A percentile compares a stretch with the other conserved stretches of the same genome.
phyloP scores from a whole-genome alignment of 495 filamentous ascomycete species.

The Tuber borchii region DNA sequence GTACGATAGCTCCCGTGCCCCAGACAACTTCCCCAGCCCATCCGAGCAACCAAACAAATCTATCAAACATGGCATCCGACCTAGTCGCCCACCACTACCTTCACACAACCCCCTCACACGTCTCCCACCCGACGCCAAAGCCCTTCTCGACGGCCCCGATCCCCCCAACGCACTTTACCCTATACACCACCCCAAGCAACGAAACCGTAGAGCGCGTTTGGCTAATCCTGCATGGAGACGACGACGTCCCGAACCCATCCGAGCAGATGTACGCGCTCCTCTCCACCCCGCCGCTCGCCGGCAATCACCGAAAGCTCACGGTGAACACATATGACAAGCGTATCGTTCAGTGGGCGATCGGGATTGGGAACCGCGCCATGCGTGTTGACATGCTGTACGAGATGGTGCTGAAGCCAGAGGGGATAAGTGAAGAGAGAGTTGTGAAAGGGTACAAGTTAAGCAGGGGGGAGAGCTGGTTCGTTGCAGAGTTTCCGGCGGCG shows the following conservation, averaged over 20 bases:
- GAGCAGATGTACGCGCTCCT: conserved; percentile 4
- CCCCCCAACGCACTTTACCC: conserved; percentile 10
- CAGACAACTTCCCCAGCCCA: background rate
- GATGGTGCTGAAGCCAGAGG: conserved; percentile 15
- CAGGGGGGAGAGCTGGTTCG: conserved; percentile 19
- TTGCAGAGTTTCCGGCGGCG: conserved; percentile 6
- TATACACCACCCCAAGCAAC: conserved; percentile 4
- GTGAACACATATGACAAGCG: conserved; percentile 15
- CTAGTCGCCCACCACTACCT: conserved; percentile 21
- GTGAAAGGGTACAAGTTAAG: conserved; percentile 4
- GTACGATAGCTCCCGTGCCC: background rate
- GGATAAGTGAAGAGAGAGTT: conserved; percentile 2
- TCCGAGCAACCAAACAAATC: background rate
- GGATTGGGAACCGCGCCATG: background rate
- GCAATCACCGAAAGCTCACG: conserved; percentile 5
- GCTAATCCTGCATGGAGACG: conserved; percentile 8
- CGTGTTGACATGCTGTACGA: conserved; percentile 17
- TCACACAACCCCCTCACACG: conserved; percentile 13
- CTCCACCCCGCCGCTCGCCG: background rate
- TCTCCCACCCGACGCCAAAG: conserved; percentile 8
- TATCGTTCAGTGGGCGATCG: conserved; percentile 11
- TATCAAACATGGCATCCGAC: conserved; percentile 11
- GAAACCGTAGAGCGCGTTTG: conserved; percentile 12
- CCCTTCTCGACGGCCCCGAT: background rate
- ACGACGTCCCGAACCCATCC: background rate